phyloP scores from a whole-genome alignment of 2,329 filamentous ascomycete species.

The Pseudogymnoascus sp. region DNA sequence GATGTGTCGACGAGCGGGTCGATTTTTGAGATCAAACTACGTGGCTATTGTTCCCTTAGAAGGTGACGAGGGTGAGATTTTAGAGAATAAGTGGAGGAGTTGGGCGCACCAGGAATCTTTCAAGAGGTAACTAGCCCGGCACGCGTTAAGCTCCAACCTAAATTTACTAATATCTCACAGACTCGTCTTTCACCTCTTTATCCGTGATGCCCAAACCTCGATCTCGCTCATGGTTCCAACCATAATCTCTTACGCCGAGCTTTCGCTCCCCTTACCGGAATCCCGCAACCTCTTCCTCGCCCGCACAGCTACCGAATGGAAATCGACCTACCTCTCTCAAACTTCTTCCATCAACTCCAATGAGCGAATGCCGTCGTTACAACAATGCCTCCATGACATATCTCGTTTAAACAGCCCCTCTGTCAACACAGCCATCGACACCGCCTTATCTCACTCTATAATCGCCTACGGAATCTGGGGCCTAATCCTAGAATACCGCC shows the following conservation, averaged over 20 bases:
- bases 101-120: slow-evolving; percentile 60
- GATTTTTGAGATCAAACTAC: slow-evolving; percentile 39
- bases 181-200: slow-evolving; percentile 56
- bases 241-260: slow-evolving; percentile 59
- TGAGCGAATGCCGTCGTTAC: slow-evolving; percentile 12
- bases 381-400: slow-evolving; percentile 12
- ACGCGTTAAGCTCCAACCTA: not conserved
- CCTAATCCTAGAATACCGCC: slow-evolving; percentile 57
- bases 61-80: slow-evolving; percentile 46
- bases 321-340: slow-evolving; percentile 42
- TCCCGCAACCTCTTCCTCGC: slow-evolving; percentile 58
- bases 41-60: slow-evolving; percentile 43
- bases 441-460: slow-evolving; percentile 48
- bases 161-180: slow-evolving; percentile 25
- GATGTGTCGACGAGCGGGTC: slow-evolving; percentile 43
- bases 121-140: slow-evolving; percentile 41
- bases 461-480: slow-evolving; percentile 59
- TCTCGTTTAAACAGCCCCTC: slow-evolving; percentile 3
- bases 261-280: slow-evolving; percentile 57
- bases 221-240: slow-evolving; percentile 58
- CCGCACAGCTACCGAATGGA: slow-evolving; percentile 55
- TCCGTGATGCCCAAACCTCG: slow-evolving; percentile 58
- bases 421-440: slow-evolving; percentile 39
- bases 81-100: slow-evolving; percentile 56
- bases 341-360: not conserved